These are phyloP conservation scores for Tephrocybe sp. DNA, from an alignment of 768 basidiomycete genomes.

Conservation along the genomic window DNA sequence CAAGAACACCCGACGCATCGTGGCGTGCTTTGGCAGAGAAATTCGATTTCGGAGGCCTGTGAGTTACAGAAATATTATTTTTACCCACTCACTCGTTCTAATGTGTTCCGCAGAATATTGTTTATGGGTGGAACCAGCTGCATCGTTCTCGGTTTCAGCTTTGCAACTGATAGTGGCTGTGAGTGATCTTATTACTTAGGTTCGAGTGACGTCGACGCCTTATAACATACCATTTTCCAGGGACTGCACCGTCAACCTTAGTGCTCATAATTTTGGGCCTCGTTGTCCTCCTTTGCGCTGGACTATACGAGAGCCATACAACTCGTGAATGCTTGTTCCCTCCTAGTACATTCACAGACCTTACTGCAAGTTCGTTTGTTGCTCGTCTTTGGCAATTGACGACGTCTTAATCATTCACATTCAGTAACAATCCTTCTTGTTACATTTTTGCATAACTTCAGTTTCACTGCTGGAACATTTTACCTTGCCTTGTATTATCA, in stretches of 20 bases:
- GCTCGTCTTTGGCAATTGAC: constrained; percentile 5
- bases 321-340: constrained; percentile 75
- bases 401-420: constrained; percentile 18
- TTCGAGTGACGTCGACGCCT: not conserved
- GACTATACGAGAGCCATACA: constrained; percentile 67
- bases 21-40: constrained; percentile 53
- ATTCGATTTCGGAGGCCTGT: constrained; percentile 84
- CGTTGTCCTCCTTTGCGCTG: constrained; percentile 54
- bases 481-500: constrained; percentile 85
- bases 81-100: constrained; percentile 14
- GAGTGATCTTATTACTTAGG: constrained; percentile 27
- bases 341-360: constrained; percentile 55
- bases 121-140: constrained; percentile 77
- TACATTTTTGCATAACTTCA: constrained; percentile 80
- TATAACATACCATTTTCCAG: constrained; percentile 37
- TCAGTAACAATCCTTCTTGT: constrained; percentile 66
- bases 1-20: constrained; percentile 46
- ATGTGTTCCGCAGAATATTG: constrained; percentile 46
- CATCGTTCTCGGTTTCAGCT: constrained; percentile 79
- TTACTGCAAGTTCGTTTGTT: constrained; percentile 52
- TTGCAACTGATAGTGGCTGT: constrained; percentile 71
- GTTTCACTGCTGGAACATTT: constrained; percentile 83
- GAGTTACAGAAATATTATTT: constrained; percentile 29
- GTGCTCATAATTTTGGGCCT: constrained; percentile 58
- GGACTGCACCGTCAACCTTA: constrained; percentile 63